Base-by-base conservation (phyloP, 2,329 filamentous ascomycete genomes). In the Allantophomopsis cytisporea region DNA sequence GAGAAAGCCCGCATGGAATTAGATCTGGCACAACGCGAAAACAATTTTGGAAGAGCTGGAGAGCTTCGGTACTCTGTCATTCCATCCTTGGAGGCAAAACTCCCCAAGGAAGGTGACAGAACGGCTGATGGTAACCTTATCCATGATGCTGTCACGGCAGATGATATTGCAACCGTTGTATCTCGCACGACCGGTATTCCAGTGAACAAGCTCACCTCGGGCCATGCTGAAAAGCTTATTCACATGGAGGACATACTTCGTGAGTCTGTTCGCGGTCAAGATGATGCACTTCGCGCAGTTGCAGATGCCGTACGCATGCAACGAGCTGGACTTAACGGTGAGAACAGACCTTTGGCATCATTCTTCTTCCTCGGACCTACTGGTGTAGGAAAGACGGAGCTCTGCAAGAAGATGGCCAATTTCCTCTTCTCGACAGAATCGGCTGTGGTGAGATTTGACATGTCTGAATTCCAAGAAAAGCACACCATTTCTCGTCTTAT, bases 291-390 rank as follows among this genome's bases (percentile, higher is more conserved):
- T 42, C 80, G 80, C 47, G 84, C 88, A 14, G 89, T 96, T 1
- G 82, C 89, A 28, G 83, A 96, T 54, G 91, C 91, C 1, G 89
- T 98, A 7, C 78, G 91, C 15, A 82, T 95, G 67, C 91, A 96
- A 60, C 75, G 91, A 47, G 91, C 91, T 7, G 91, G 91, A 1
- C 68, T 96, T 7, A 93, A 83, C 43, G 87, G 87, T 28, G 86
- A 95, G 52, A 94, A 95, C 58, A 73, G 87, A 1, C 91, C 91
- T 0, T 69, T 94, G 5, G 91, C 89, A 0, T 93, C 83, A 0
- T 95, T 96, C 65, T 95, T 96, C 80, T 95, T 96, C 72, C 72
- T 96, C 3, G 91, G 91, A 0, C 91, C 91, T 5, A 96, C 91
- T 0, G 91, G 91, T 54, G 89, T 95, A 14, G 91, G 91, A 41